phyloP scores from a whole-genome alignment of 331 rosid species.

The Malus hybrid region DNA sequence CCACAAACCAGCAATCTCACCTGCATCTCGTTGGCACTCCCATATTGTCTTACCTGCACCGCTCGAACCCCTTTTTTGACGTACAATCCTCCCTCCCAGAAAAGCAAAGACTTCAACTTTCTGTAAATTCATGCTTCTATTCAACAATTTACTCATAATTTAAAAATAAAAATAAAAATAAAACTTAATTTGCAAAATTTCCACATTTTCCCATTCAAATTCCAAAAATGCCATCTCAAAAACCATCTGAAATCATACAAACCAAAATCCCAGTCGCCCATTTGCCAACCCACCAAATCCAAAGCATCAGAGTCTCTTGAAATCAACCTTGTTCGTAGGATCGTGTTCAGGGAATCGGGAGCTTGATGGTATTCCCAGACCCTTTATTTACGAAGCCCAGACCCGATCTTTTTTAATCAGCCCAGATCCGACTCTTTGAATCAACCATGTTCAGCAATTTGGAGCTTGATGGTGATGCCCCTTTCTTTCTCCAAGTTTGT shows the following conservation, averaged over 20 bases:
- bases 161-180: neutral
- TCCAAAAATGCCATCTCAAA: neutral
- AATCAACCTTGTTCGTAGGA: no score
- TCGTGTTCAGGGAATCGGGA: no score
- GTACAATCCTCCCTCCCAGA: neutral
- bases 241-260: neutral
- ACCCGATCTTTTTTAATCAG: no score
- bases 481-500: conserved; percentile 93
- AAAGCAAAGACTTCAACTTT: neutral
- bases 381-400: no score
- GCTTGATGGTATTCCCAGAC: neutral
- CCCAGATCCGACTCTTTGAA: no score
- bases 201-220: neutral
- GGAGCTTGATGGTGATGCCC: conserved; percentile 90
- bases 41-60: no score
- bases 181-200: neutral
- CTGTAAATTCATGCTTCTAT: neutral
- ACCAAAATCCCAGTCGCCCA: neutral
- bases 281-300: neutral
- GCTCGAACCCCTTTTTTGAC: no score
- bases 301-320: neutral
- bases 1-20: no score
- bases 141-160: neutral
- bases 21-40: no score
- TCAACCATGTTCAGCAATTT: conserved; percentile 41